Base-by-base conservation (phyloP, 495 filamentous ascomycete genomes). In the Collariella sp. region DNA sequence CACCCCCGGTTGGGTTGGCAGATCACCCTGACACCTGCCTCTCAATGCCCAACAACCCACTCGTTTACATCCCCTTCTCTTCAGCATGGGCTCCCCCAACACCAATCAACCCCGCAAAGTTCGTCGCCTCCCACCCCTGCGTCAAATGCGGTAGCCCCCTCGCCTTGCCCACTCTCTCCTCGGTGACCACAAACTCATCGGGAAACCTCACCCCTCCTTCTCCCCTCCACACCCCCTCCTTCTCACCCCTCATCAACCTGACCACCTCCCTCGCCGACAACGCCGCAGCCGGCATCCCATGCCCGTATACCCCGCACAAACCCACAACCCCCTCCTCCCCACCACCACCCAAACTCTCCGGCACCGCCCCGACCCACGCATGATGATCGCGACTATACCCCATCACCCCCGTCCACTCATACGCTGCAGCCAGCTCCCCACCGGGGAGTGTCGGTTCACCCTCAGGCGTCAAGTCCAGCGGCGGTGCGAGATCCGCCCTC, bases 321-420 rank as follows among this genome's bases (percentile, higher is more conserved):
- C 60, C 74, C 73, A 86, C 47, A 53, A 12, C 26, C 48, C 58
- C 20, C 45, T 26, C 36, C 6, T 38, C 52, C 41, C 60, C 59
- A 40, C 71, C 68, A 55, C 72, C 60, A 20, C 66, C 67, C 13
- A 74, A 55, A 3, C 68, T 65, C 15, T 71, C 65, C 0, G 74
- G 80, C 23, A 83, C 81, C 20, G 65, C 67, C 0, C 81, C 82
- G 16, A 87, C 86, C 82, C 76, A 91, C 0, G 89, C 85, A 19
- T 79, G 67, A 0, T 76, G 71, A 62, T 93, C 89, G 0, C 82
- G 68, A 26, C 75, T 82, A 64, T 84, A 91, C 0, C 83, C 88
- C 88, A 91, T 93, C 51, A 87, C 85, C 0, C 89, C 89, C 0
- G 83, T 86, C 89, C 89, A 95, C 63, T 87, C 77, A 55, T 74